Evolutionary conservation across 1,284 basidiomycete species (phyloP), one percentile per base, ranked within the genome.

Genomic region (Boletus sp.): DNA sequence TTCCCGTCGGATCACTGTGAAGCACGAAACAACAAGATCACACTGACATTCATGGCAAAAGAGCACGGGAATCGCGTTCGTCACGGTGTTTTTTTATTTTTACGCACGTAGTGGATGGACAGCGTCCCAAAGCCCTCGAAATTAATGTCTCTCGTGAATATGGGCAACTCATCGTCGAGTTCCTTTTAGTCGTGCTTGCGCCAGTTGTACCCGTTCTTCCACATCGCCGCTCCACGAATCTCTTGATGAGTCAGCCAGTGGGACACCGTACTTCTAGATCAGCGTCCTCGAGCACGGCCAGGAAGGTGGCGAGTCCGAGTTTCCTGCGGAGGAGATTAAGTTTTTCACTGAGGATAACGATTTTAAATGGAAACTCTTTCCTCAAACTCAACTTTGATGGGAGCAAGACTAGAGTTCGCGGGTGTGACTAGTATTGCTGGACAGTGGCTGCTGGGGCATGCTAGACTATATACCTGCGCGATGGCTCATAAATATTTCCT

Each of bases 21-120:
- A 19, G 32, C 6, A 25, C 14, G 6, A 40, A 4, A 23, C 27
- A 4, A 17, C 4, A 30, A 26, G 20, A 20, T 36, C 19, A 22
- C 22, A 65, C 71, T 46, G 50, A 73, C 74, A 76, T 26, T 75
- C 74, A 36, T 76, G 75, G 5, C 72, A 65, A 51, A 73, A 75
- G 6, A 76, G 58, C 10, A 76, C 43, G 0, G 74, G 74, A 20
- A 75, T 71, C 2, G 74, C 73, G 34, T 65, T 59, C 22, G 53
- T 36, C 9, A 60, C 58, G 4, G 54, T 48, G 46, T 69, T 73
- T 56, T 57, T 62, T 69, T 73, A 55, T 57, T 62, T 51, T 72
- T 50, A 48, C 75, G 73, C 4, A 74, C 53, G 35, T 73, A 74
- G 49, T 76, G 73, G 7, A 75, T 63, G 26, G 69, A 68, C 17